These are phyloP conservation scores for Melocanna baccifera DNA, from an alignment of 176 grass and related monocot species.

Conservation along the genomic window DNA sequence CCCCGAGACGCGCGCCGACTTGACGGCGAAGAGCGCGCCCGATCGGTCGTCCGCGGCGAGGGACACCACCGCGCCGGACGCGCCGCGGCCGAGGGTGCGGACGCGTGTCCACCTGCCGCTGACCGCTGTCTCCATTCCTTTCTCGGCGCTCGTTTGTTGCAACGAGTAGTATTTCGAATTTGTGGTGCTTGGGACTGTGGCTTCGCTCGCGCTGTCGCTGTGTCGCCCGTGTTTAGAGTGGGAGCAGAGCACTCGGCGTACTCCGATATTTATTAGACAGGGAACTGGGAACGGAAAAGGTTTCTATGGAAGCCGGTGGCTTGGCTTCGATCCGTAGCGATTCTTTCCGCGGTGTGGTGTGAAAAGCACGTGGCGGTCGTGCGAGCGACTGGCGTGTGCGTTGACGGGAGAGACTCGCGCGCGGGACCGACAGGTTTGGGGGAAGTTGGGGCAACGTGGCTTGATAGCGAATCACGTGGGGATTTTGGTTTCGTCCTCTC, in stretches of 20 bases:
- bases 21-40: slow-evolving; percentile 64
- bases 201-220: not conserved
- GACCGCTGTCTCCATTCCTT: slow-evolving; percentile 23
- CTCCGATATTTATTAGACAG: too few relatives aligned
- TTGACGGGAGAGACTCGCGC: not conserved
- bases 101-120: slow-evolving; percentile 43
- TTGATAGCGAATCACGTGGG: slow-evolving; percentile 12
- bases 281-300: too few relatives aligned
- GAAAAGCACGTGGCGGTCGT: slow-evolving; percentile 15
- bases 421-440: not conserved
- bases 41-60: slow-evolving; percentile 36
- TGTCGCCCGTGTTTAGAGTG: not conserved
- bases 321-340: not conserved
- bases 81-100: not conserved
- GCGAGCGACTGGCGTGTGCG: too few relatives aligned
- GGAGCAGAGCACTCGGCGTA: too few relatives aligned
- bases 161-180: not conserved
- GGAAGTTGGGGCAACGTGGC: slow-evolving; percentile 38
- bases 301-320: not conserved
- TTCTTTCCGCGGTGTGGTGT: not conserved
- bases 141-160: not conserved
- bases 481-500: not conserved
- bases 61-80: slow-evolving; percentile 39
- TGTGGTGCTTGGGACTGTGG: not conserved
- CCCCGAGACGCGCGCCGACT: slow-evolving; percentile 35